Percentiles rank a stretch among this genome's conserved stretches.
phyloP scores from a whole-genome alignment of 345 rosid genomes.

The Xanthoceras sorbifolium region DNA sequence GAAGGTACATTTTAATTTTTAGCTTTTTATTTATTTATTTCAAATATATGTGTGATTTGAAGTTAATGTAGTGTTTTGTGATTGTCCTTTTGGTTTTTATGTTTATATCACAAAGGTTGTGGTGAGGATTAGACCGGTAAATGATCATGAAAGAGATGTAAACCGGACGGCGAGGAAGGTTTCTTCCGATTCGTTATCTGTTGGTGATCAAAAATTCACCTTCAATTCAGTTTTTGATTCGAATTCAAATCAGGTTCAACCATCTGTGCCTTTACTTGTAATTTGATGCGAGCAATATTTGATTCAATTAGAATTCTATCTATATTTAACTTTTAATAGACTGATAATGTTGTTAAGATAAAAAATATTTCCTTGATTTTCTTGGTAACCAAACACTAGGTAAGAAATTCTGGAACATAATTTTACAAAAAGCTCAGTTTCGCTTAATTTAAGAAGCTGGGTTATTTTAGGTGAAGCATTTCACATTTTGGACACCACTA shows the following conservation, averaged over 20 bases:
- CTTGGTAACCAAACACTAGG: not conserved
- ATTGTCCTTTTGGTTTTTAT: slow-evolving; percentile 14
- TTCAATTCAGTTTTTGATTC: slow-evolving; percentile 86
- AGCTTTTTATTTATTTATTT: not conserved
- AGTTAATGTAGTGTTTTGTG: not conserved
- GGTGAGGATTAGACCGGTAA: slow-evolving; percentile 73
- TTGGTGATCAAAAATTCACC: slow-evolving; percentile 63
- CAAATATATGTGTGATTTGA: not conserved
- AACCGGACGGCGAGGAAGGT: slow-evolving; percentile 50
- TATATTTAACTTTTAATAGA: not conserved
- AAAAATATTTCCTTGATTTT: not conserved
- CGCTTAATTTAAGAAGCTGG: not conserved
- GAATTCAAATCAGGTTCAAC: slow-evolving; percentile 68
- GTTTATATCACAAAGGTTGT: slow-evolving; percentile 52
- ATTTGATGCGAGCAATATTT: not conserved
- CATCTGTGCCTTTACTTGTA: not conserved
- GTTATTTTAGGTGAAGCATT: not conserved
- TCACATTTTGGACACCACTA: too few species aligned
- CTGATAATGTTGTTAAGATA: not conserved
- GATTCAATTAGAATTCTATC: not conserved
- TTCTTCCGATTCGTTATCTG: slow-evolving; percentile 55
- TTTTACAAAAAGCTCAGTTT: not conserved
- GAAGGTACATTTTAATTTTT: slow-evolving; percentile 44
- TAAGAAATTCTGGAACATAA: not conserved
- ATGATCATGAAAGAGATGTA: slow-evolving; percentile 40